Evolutionary conservation across 2,329 filamentous ascomycete species (phyloP).

Genomic region (Fusarium ambrosium): DNA sequence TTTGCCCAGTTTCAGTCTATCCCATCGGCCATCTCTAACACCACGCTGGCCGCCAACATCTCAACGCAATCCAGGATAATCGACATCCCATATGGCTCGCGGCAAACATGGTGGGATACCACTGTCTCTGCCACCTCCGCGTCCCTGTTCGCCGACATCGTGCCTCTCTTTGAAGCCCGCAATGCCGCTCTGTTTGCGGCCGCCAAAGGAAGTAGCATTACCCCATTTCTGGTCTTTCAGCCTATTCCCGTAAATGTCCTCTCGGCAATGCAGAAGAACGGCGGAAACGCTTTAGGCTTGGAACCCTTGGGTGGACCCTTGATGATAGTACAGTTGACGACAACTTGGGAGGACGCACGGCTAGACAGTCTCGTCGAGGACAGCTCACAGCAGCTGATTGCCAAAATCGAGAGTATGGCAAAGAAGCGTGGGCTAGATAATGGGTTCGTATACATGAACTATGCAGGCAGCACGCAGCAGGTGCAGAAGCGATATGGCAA

Average conservation of each 20-base stretch:
- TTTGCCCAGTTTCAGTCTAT: slow-evolving; percentile 44
- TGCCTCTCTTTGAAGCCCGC: slow-evolving; percentile 43
- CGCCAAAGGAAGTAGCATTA: slow-evolving; percentile 9
- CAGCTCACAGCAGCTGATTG: slow-evolving; percentile 4
- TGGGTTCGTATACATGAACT: slow-evolving; percentile 31
- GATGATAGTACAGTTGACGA: slow-evolving; percentile 20
- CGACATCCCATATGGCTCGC: slow-evolving; percentile 40
- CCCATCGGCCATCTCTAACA: slow-evolving; percentile 35
- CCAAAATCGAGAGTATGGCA: slow-evolving; percentile 1
- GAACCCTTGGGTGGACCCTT: slow-evolving; percentile 2
- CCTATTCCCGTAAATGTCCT: slow-evolving; percentile 47
- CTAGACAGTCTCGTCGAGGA: slow-evolving; percentile 10
- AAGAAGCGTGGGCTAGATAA: slow-evolving; percentile 7
- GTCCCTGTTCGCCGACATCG: slow-evolving; percentile 45
- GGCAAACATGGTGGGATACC: slow-evolving; percentile 50
- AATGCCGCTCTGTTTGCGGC: slow-evolving; percentile 29
- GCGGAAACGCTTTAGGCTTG: slow-evolving; percentile 14
- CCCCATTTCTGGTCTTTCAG: slow-evolving; percentile 52
- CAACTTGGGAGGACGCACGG: slow-evolving; percentile 4
- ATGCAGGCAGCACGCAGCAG: slow-evolving; percentile 22
- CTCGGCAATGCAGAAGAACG: slow-evolving; percentile 20
- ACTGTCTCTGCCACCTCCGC: slow-evolving; percentile 43
- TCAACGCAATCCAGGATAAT: slow-evolving; percentile 44
- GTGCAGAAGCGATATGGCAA: slow-evolving; percentile 17
- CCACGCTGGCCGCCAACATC: slow-evolving; percentile 42